Base-by-base conservation (phyloP, 2,329 filamentous ascomycete genomes). In the Epichloe hybrida region DNA sequence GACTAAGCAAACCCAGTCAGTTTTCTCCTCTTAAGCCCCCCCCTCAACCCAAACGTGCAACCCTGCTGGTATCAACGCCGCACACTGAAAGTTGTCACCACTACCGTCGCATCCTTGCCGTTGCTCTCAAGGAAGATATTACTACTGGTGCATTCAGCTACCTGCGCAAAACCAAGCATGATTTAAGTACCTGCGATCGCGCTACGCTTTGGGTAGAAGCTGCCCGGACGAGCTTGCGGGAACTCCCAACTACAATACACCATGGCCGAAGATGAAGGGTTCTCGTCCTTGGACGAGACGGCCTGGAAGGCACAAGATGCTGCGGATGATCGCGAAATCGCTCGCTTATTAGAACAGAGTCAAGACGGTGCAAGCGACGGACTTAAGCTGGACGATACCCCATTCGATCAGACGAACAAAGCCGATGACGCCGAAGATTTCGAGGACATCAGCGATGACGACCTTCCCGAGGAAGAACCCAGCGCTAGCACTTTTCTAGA, bases 341-440 rank as follows among this genome's bases (percentile, higher is more conserved):
- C 71, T 34, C 66, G 64, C 8, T 63, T 75, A 9, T 61, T 79
- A 15, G 67, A 66, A 27, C 64, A 70, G 48, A 68, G 66, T 39
- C 66, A 72, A 53, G 65, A 69, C 51, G 66, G 65, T 35, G 61
- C 59, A 12, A 66, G 60, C 20, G 61, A 70, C 12, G 66, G 66
- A 8, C 61, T 72, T 4, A 67, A 70, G 48, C 62, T 80, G 52
- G 68, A 74, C 53, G 66, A 67, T 45, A 64, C 60, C 12, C 66
- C 73, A 23, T 77, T 83, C 55, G 81, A 83, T 56, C 74, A 81
- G 56, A 73, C 74, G 6, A 85, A 88, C 65, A 98, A 98, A 67
- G 91, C 89, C 50, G 89, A 89, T 53, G 87, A 97, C 68, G 93
- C 93, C 40, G 71, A 93, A 55, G 93, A 98, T 63, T 98, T 76